Evolutionary conservation across 371 early-diverging fungal species (phyloP), one percentile per base, ranked within the genome.

Genomic region (Rhizopus stolonifer): DNA sequence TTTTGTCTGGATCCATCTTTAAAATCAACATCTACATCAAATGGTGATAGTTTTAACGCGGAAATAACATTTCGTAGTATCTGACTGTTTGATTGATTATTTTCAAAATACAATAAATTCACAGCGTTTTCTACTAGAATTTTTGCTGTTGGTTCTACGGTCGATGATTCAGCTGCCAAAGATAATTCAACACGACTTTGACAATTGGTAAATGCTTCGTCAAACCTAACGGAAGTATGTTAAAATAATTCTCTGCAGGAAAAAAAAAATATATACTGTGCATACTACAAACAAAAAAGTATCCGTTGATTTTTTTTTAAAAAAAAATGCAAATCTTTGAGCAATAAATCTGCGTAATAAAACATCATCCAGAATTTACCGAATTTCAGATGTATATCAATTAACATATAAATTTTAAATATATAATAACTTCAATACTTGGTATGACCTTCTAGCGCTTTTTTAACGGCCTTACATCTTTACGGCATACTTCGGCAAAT

Each of bases 1-100:
- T 45, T 45, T 45, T 45, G 46, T 25, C n/a, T 45, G 26, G 6
- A 45, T 45, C 24, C 26, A 45, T 45, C 46, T 45, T 45, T 25
- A 45, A 45, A 45, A 25, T 26, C 46, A 25, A 45, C 26, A 45
- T 45, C 46, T 26, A 26, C 3, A 45, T 42, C 43, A 42, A 42
- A 42, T 22, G 43, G 43, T 42, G 43, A 42, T 45, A 45, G 25
- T 45, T 45, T 21, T 45, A 45, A 25, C 46, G 46, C 26, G 11
- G 46, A 45, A 45, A 45, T 45, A 24, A 45, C 26, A 45, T 13
- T 24, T 11, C n/a, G 46, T 24, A 26, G 46, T 26, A 26, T 26
- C 25, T 45, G 46, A 45, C 24, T 45, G n/a, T 23, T 23, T 26
- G 26, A 26, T 45, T n/a, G 46, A 45, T 26, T 25, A 26, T 45